Evolutionary conservation across 495 filamentous ascomycete genomes (phyloP).

Genomic region (Mycothermus thermophilus): DNA sequence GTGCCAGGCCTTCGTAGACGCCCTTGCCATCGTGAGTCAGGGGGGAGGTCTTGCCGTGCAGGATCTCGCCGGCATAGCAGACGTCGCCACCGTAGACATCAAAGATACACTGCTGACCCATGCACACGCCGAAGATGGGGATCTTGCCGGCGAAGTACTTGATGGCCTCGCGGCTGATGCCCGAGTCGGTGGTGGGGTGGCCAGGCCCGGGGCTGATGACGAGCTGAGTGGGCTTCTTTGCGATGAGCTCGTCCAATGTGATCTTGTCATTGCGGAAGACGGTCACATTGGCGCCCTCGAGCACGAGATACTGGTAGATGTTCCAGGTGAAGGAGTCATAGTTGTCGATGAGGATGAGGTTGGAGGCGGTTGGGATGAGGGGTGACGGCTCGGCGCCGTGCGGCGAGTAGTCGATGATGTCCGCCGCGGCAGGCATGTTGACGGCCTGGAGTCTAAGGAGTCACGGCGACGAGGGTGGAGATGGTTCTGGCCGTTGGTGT

Average conservation of each 20-base stretch:
- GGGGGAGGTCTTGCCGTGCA: slow-evolving; percentile 92
- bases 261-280: slow-evolving; percentile 90
- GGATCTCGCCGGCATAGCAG: slow-evolving; percentile 84
- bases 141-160: slow-evolving; percentile 89
- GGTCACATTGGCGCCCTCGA: slow-evolving; percentile 80
- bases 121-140: slow-evolving; percentile 92
- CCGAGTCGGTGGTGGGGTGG: slow-evolving; percentile 79
- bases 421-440: slow-evolving; percentile 31
- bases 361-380: slow-evolving; percentile 60
- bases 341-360: slow-evolving; percentile 94
- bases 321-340: slow-evolving; percentile 99
- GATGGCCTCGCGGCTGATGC: slow-evolving; percentile 84
- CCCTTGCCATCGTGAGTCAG: slow-evolving; percentile 80
- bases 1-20: slow-evolving; percentile 62
- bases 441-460: no score
- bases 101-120: slow-evolving; percentile 98
- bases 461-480: no score
- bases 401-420: slow-evolving; percentile 73
- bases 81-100: slow-evolving; percentile 83
- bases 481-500: neutral
- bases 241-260: slow-evolving; percentile 66
- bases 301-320: slow-evolving; percentile 91
- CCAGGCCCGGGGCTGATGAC: slow-evolving; percentile 92
- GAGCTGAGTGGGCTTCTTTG: slow-evolving; percentile 75
- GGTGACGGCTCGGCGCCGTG: slow-evolving; percentile 59